Percentiles rank a stretch among this genome's conserved stretches.
phyloP scores from a whole-genome alignment of 805 yeast genomes.

The Teunomyces gatunensis region DNA sequence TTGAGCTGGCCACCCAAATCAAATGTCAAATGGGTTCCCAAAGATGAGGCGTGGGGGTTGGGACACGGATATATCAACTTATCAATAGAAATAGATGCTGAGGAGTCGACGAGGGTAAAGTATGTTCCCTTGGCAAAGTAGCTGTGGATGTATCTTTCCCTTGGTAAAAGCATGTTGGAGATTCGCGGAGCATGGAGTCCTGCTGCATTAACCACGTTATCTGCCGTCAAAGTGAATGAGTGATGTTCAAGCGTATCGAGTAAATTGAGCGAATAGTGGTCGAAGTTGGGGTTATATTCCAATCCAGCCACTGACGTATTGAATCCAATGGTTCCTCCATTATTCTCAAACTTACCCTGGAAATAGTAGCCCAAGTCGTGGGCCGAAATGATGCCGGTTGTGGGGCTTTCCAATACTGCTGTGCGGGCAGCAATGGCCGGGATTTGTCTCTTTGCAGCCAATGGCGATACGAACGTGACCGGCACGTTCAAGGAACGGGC shows the following conservation, averaged over 20 bases:
- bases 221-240: constrained; percentile 44
- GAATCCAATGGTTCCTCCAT: constrained; percentile 63
- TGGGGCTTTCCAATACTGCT: constrained; percentile 61
- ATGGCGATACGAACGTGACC: constrained; percentile 50
- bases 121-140: constrained; percentile 86
- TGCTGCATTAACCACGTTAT: constrained; percentile 70
- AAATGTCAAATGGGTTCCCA: constrained; percentile 86
- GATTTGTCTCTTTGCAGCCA: constrained; percentile 47
- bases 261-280: constrained; percentile 24
- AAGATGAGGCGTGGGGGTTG: constrained; percentile 63
- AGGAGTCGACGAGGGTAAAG: constrained; percentile 53
- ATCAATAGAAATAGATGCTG: constrained; percentile 24
- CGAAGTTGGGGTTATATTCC: constrained; percentile 18
- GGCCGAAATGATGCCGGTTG: constrained; percentile 82
- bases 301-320: constrained; percentile 55
- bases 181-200: constrained; percentile 75
- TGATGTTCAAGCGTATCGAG: constrained; percentile 28
- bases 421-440: constrained; percentile 60
- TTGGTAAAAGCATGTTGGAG: constrained; percentile 67
- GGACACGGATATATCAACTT: constrained; percentile 69
- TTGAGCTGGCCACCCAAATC: constrained; percentile 75
- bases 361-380: constrained; percentile 69
- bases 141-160: constrained; percentile 53
- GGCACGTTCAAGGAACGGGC: constrained; percentile 53
- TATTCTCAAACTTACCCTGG: constrained; percentile 50